Conservation (phyloP, 495 filamentous ascomycete genomes). For the Viridothelium virens region DNA sequence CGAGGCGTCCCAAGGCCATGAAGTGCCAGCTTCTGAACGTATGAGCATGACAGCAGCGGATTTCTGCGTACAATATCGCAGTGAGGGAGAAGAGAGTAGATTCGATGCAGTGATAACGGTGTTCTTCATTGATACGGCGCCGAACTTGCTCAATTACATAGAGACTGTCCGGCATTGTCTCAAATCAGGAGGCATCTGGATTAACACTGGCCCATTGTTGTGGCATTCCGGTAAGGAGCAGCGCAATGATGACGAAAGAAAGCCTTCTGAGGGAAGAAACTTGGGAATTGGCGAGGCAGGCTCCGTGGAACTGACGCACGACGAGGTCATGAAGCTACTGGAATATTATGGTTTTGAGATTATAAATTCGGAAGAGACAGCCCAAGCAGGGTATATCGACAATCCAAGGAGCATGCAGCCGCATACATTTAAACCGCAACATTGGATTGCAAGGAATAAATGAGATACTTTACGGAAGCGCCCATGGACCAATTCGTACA, state of each 20-base stretch:
- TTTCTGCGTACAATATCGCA: constrained; percentile 68
- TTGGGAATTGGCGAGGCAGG: constrained; percentile 68
- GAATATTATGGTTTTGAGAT: constrained; percentile 70
- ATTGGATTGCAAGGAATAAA: constrained; percentile 5
- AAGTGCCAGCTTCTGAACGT: constrained; percentile 38
- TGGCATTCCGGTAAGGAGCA: constrained; percentile 74
- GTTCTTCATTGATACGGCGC: constrained; percentile 96
- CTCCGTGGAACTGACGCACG: constrained; percentile 75
- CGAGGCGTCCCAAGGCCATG: constrained; percentile 27
- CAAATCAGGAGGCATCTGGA: constrained; percentile 68
- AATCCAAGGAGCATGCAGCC: constrained; percentile 77
- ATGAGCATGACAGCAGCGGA: constrained; percentile 87
- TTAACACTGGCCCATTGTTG: constrained; percentile 82
- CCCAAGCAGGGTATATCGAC: constrained; percentile 70
- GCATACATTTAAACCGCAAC: constrained; percentile 58
- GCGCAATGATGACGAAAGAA: constrained; percentile 40
- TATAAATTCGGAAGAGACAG: constrained; percentile 44
- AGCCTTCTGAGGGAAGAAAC: constrained; percentile 34
- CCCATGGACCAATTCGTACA: neutral
- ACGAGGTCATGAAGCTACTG: constrained; percentile 74
- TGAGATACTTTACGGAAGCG: neutral
- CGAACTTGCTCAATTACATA: constrained; percentile 82
- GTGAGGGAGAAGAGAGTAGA: constrained; percentile 45
- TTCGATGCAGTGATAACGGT: constrained; percentile 83
- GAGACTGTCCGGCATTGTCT: constrained; percentile 73